Evolutionary conservation across 768 basidiomycete genomes (phyloP), one percentile per base, ranked within the genome.

Genomic region (Cystofilobasidium bisporidii): DNA sequence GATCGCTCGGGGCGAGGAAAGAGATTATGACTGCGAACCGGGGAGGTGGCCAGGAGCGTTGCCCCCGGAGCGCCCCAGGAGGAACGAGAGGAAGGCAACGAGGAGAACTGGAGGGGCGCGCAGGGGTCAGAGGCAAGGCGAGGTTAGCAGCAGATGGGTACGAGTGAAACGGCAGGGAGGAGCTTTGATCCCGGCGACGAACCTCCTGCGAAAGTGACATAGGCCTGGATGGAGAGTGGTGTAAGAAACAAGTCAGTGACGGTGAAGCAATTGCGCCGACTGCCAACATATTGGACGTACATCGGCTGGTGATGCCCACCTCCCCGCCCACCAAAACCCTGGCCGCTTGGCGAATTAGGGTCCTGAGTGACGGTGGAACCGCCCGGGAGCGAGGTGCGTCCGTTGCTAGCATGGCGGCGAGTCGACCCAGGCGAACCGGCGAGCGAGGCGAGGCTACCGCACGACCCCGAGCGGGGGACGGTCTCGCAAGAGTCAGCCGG

Each of bases 1-100:
- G 91, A 89, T 58, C 93, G 84, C 72, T 90, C 88, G 67, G 62
- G 56, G n/a, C 58, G 61, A 48, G 40, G 70, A 50, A 82, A 83
- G 38, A 85, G 79, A 72, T 82, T 56, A 56, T 32, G 85, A 82
- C n/a, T 81, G 80, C 30, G 77, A 69, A 67, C 77, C 72, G 71
- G 48, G 80, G 78, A 68, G 84, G 82, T 14, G 87, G 86, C 67
- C 81, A 81, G 20, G 85, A 85, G n/a, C 20, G 81, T 53, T 47
- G 50, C 41, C 30, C 85, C 84, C 82, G 83, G 70, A 73, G 82
- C 83, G 77, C 86, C 71, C 64, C 64, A 64, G 67, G 74, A 74
- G 66, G 70, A 74, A 72, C 67, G 76, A 73, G 75, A 78, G 43
- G 73, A 75, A 64, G 73, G 76, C 75, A 76, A 76, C 73, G 73